Evolutionary conservation across 441 rosid species (phyloP).

Genomic region (Erysimum cheiri): DNA sequence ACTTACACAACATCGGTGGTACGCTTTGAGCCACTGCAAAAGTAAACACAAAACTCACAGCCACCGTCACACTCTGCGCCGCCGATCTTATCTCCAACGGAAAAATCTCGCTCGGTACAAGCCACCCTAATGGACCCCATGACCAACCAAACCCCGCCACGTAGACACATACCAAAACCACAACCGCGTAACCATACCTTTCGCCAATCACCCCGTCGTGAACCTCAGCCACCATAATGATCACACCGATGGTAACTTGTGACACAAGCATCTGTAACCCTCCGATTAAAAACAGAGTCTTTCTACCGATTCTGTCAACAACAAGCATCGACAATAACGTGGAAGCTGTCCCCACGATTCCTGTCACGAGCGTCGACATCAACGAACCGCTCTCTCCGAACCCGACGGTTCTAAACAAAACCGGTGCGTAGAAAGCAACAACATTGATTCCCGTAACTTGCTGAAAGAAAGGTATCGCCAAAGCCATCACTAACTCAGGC

Average conservation of each 20-base stretch:
- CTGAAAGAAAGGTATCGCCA: conserved; percentile 57
- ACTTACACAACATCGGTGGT: conserved; percentile 56
- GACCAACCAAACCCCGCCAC: conserved; percentile 74
- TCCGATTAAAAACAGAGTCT: conserved; percentile 50
- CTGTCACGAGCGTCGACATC: conserved; percentile 54
- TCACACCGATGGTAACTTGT: conserved; percentile 53
- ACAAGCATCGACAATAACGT: conserved; percentile 52
- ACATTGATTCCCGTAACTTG: conserved; percentile 63
- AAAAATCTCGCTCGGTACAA: conserved; percentile 64
- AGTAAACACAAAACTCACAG: conserved; percentile 58
- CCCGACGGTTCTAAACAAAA: conserved; percentile 56
- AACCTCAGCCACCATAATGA: conserved; percentile 49
- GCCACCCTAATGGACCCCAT: conserved; percentile 73
- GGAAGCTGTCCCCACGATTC: conserved; percentile 46
- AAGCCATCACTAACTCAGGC: conserved; percentile 61
- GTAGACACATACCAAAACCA: conserved; percentile 54
- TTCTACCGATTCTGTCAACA: conserved; percentile 55
- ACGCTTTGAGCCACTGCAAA: conserved; percentile 59
- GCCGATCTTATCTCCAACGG: conserved; percentile 62
- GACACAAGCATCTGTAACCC: conserved; percentile 59
- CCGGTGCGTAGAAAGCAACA: conserved; percentile 59
- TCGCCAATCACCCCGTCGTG: conserved; percentile 50
- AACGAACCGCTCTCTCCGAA: conserved; percentile 54
- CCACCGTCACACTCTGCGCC: conserved; percentile 62
- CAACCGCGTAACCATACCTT: conserved; percentile 42